These are phyloP conservation scores for Tolypocladium tropicale DNA, from an alignment of 2,329 filamentous ascomycete genomes.

Conservation along the genomic window DNA sequence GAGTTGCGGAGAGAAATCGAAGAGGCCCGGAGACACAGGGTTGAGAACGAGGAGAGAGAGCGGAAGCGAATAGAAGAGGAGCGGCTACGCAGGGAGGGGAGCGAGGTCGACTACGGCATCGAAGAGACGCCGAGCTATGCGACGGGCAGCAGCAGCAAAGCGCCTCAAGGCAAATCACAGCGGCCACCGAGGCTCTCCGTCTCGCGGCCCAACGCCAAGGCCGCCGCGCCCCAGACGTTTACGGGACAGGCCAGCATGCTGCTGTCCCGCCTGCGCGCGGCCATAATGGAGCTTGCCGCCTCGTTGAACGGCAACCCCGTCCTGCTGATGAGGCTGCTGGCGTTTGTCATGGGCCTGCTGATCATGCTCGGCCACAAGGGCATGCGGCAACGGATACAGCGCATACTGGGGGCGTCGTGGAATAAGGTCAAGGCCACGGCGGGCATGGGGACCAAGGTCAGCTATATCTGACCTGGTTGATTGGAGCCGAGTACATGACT, in stretches of 20 bases:
- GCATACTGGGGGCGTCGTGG: conserved; percentile 62
- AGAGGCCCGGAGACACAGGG: conserved; percentile 41
- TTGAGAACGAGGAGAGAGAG: conserved; percentile 50
- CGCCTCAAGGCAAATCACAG: conserved; percentile 17
- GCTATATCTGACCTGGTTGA: conserved; percentile 62
- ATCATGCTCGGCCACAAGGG: conserved; percentile 66
- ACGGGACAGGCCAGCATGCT: conserved; percentile 41
- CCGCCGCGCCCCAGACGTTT: conserved; percentile 23
- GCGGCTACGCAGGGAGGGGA: conserved; percentile 35
- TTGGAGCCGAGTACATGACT: conserved; percentile 3
- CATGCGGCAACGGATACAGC: conserved; percentile 62
- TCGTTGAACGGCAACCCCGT: conserved; percentile 47
- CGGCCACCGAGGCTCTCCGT: conserved; percentile 13
- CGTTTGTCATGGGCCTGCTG: conserved; percentile 71
- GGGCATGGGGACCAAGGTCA: conserved; percentile 96
- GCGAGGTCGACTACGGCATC: conserved; percentile 60
- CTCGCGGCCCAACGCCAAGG: conserved; percentile 18
- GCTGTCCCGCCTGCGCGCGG: conserved; percentile 37
- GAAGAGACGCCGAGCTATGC: conserved; percentile 37
- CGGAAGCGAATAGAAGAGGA: conserved; percentile 43
- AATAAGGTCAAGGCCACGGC: conserved; percentile 73
- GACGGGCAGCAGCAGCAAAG: conserved; percentile 21
- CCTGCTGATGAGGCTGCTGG: conserved; percentile 51
- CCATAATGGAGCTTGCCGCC: conserved; percentile 40
- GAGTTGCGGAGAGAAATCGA: conserved; percentile 45